Conservation (phyloP, 805 yeast species). For the Ogataea kodamae region DNA sequence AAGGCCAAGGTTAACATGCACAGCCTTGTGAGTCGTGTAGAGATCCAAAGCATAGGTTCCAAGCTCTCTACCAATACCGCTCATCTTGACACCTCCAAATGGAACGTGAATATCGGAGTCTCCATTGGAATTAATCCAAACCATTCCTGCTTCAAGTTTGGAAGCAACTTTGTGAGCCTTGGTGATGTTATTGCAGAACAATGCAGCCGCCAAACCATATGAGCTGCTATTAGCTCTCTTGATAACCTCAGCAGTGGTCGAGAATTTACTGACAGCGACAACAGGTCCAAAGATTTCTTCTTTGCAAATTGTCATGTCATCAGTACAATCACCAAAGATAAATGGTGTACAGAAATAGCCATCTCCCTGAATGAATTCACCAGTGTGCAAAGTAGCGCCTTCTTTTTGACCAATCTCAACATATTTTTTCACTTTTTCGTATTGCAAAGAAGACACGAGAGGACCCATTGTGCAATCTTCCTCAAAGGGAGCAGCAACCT, state of each 20-base stretch:
- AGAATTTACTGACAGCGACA: slow-evolving; percentile 63
- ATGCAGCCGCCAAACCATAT: slow-evolving; percentile 78
- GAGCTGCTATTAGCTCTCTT: slow-evolving; percentile 62
- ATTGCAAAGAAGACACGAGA: slow-evolving; percentile 63
- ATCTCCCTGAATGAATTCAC: slow-evolving; percentile 53
- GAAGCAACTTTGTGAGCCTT: slow-evolving; percentile 61
- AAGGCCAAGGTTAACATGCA: slow-evolving; percentile 58
- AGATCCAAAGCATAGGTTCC: slow-evolving; percentile 61
- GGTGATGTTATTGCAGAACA: slow-evolving; percentile 61
- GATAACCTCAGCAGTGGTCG: slow-evolving; percentile 61
- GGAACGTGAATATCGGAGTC: slow-evolving; percentile 56
- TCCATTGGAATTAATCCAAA: slow-evolving; percentile 59
- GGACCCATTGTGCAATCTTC: slow-evolving; percentile 69
- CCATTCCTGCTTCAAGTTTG: slow-evolving; percentile 63
- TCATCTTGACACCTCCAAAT: slow-evolving; percentile 66
- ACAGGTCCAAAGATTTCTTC: slow-evolving; percentile 86
- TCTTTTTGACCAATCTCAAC: slow-evolving; percentile 63
- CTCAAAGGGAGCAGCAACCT: slow-evolving; percentile 68
- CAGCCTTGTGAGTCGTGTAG: slow-evolving; percentile 64
- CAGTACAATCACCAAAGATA: slow-evolving; percentile 63
- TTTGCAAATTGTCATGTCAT: slow-evolving; percentile 58
- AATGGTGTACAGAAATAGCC: slow-evolving; percentile 74
- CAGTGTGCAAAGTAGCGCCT: slow-evolving; percentile 71
- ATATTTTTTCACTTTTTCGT: slow-evolving; percentile 62
- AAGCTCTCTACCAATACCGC: slow-evolving; percentile 66